Conservation (phyloP, 129 eudicot genomes). For the Pseudognaphalium luteoalbum region DNA sequence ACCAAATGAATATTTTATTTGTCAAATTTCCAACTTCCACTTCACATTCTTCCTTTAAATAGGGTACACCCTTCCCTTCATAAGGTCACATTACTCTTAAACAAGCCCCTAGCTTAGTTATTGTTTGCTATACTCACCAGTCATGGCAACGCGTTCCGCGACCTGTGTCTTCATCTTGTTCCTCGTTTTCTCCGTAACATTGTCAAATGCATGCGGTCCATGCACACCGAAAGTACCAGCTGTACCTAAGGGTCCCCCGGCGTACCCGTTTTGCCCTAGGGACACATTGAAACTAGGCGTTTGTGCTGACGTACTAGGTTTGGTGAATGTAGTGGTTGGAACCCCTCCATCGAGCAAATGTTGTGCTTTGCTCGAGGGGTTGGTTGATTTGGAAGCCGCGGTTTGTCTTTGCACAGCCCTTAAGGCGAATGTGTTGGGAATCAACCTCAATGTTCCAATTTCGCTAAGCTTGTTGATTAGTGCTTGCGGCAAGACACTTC, state of each 20-base stretch:
- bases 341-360: conserved; percentile 53
- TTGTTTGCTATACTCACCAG: conserved; percentile 1
- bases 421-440: conserved; percentile 69
- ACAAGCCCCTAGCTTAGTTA: conserved; percentile 23
- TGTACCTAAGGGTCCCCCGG: conserved; percentile 47
- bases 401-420: conserved; percentile 73
- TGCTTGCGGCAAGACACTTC: conserved; percentile 56
- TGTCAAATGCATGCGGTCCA: conserved; percentile 40
- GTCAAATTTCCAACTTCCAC: conserved; percentile 28
- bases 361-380: conserved; percentile 56
- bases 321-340: conserved; percentile 55
- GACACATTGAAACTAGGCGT: conserved; percentile 73
- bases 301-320: conserved; percentile 67
- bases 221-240: conserved; percentile 36
- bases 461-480: conserved; percentile 56
- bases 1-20: neutral
- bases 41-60: conserved; percentile 46
- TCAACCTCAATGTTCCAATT: conserved; percentile 61
- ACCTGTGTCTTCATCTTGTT: conserved; percentile 41
- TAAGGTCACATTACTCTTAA: conserved; percentile 20
- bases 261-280: conserved; percentile 57
- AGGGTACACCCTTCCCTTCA: conserved; percentile 28
- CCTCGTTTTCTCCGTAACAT: conserved; percentile 42
- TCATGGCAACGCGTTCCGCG: conserved; percentile 38
- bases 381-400: conserved; percentile 71